These are phyloP conservation scores for Colletotrichum aenigma DNA, from an alignment of 2,329 filamentous ascomycete species.

Conservation along the genomic window DNA sequence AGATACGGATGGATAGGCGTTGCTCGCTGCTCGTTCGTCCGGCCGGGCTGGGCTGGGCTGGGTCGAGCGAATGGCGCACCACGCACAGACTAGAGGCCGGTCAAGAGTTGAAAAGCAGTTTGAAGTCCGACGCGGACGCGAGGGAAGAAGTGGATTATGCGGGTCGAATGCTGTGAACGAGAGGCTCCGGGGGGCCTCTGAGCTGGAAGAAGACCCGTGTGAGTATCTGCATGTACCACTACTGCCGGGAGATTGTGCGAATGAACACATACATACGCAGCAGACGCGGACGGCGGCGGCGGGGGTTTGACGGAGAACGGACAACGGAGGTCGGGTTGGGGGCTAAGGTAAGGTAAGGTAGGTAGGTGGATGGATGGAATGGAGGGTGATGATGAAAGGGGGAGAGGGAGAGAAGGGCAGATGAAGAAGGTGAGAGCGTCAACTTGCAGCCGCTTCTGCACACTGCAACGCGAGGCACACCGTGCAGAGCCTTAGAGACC, in stretches of 20 bases:
- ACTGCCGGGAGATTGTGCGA: neutral
- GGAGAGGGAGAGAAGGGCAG: neutral
- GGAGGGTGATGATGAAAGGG: neutral
- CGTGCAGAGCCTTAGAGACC: neutral
- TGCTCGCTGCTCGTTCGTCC: neutral
- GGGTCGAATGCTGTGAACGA: neutral
- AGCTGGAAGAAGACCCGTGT: neutral
- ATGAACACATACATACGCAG: neutral
- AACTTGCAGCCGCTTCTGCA: slow-evolving; percentile 2
- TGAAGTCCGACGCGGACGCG: slow-evolving; percentile 9
- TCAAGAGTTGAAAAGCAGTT: slow-evolving; percentile 10
- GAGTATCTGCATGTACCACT: neutral
- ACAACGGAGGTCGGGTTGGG: neutral
- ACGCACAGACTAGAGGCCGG: slow-evolving; percentile 16
- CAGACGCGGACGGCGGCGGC: neutral
- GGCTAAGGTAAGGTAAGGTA: neutral
- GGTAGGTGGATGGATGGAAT: neutral
- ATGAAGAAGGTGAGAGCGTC: neutral
- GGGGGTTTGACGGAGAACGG: neutral
- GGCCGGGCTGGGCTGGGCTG: neutral
- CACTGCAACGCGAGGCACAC: neutral
- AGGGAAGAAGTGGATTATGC: slow-evolving; percentile 15
- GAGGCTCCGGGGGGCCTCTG: neutral
- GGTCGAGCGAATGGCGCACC: neutral
- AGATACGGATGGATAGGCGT: neutral